A percentile compares a stretch with the other conserved stretches of the same genome.
phyloP scores from a whole-genome alignment of 2,329 filamentous ascomycete genomes.

The Aspergillus aculeatus region DNA sequence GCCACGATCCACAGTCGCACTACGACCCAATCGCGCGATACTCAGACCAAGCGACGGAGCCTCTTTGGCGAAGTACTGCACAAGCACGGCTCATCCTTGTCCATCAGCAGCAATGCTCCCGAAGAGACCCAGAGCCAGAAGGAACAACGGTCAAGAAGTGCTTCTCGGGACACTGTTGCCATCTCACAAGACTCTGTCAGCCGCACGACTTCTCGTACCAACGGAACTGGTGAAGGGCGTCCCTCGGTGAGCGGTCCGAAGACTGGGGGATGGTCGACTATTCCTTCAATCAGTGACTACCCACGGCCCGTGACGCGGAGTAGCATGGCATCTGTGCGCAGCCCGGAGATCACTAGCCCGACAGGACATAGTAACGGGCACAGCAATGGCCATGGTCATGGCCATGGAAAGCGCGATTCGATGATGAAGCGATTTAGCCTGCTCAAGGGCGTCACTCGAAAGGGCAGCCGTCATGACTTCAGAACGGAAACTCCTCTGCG shows the following conservation, averaged over 20 bases:
- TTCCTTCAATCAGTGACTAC: conserved; percentile 36
- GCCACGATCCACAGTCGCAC: conserved; percentile 39
- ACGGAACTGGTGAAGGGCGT: conserved; percentile 22
- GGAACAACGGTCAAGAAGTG: conserved; percentile 27
- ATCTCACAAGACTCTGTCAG: conserved; percentile 33
- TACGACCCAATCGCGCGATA: conserved; percentile 35
- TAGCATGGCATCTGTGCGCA: conserved; percentile 17
- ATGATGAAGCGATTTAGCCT: conserved; percentile 77
- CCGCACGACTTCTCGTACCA: conserved; percentile 29
- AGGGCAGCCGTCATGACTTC: conserved; percentile 58
- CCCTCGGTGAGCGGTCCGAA: conserved; percentile 20
- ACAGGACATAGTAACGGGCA: conserved; percentile 38
- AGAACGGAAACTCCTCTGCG: conserved; percentile 30
- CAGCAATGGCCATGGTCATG: conserved; percentile 16
- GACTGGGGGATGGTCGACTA: conserved; percentile 32
- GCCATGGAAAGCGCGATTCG: conserved; percentile 52
- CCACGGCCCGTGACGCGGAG: conserved; percentile 37
- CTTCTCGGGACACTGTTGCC: conserved; percentile 26
- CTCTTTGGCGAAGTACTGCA: conserved; percentile 38
- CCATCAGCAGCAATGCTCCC: conserved; percentile 22
- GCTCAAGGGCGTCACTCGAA: conserved; percentile 68
- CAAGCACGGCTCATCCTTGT: conserved; percentile 35
- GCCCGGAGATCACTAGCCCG: conserved; percentile 22
- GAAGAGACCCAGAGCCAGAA: conserved; percentile 28
- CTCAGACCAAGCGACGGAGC: conserved; percentile 40